phyloP scores from a whole-genome alignment of 306 rosid species.

The Cicer arietinum region DNA sequence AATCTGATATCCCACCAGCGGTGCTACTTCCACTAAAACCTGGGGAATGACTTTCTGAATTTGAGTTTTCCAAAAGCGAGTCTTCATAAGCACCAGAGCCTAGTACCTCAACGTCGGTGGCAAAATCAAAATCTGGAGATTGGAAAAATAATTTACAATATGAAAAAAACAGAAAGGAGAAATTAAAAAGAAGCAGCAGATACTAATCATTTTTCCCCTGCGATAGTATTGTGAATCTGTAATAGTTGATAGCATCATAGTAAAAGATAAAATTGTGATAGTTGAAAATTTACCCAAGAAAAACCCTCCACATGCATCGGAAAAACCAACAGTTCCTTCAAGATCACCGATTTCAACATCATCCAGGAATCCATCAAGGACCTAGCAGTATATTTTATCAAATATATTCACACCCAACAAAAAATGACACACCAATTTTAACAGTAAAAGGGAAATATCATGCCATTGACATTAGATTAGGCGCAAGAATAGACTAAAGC shows the following conservation, averaged over 20 bases:
- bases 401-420: slow-evolving; percentile 36
- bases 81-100: slow-evolving; percentile 55
- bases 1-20: slow-evolving; percentile 69
- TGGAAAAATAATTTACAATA: slow-evolving; percentile 21
- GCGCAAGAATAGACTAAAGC: slow-evolving; percentile 5
- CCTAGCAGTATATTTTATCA: slow-evolving; percentile 65
- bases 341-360: slow-evolving; percentile 77
- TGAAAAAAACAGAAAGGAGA: slow-evolving; percentile 31
- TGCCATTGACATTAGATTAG: slow-evolving; percentile 7
- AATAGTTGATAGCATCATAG: background rate
- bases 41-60: slow-evolving; percentile 76
- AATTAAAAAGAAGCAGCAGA: slow-evolving; percentile 23
- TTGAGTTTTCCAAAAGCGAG: slow-evolving; percentile 60
- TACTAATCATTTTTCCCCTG: slow-evolving; percentile 5
- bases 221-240: background rate
- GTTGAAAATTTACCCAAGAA: slow-evolving; percentile 63
- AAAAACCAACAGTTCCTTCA: slow-evolving; percentile 66
- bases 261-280: slow-evolving; percentile 29
- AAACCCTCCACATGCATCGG: slow-evolving; percentile 72
- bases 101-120: slow-evolving; percentile 54
- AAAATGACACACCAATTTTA: slow-evolving; percentile 7
- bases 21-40: slow-evolving; percentile 82
- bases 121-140: slow-evolving; percentile 69
- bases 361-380: slow-evolving; percentile 85
- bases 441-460: background rate